phyloP scores from a whole-genome alignment of 75 land plant species.

The Selaginella tamariscina region DNA sequence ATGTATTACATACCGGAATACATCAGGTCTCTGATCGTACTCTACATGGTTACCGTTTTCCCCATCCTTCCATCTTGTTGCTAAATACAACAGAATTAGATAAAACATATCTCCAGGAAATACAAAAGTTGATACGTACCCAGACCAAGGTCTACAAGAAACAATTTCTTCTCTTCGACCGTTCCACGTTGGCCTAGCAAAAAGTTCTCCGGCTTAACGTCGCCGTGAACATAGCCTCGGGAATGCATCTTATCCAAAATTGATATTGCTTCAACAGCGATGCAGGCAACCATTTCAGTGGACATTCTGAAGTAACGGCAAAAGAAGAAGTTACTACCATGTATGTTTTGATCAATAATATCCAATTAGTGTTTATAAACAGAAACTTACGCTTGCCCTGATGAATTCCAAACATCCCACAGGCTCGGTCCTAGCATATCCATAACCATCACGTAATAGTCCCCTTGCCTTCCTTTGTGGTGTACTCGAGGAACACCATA shows the following conservation, averaged over 20 bases:
- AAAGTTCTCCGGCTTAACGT: slow-evolving; percentile 96
- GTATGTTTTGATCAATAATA: no score
- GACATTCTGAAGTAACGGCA: slow-evolving; percentile 52
- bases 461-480: slow-evolving; percentile 74
- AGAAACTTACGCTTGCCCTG: slow-evolving; percentile 61
- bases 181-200: slow-evolving; percentile 85
- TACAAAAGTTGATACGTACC: slow-evolving; percentile 28
- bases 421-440: slow-evolving; percentile 94
- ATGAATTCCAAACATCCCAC: slow-evolving; percentile 97
- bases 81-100: slow-evolving; percentile 27
- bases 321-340: not conserved
- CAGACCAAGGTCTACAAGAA: slow-evolving; percentile 86
- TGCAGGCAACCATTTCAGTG: slow-evolving; percentile 87
- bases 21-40: slow-evolving; percentile 96
- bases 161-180: slow-evolving; percentile 80
- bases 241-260: slow-evolving; percentile 84
- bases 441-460: slow-evolving; percentile 78
- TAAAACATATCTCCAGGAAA: not conserved
- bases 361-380: not conserved
- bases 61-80: slow-evolving; percentile 83
- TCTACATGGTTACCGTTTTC: slow-evolving; percentile 72
- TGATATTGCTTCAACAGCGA: slow-evolving; percentile 89
- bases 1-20: slow-evolving; percentile 48
- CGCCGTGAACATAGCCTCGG: slow-evolving; percentile 98
- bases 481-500: slow-evolving; percentile 90